Evolutionary conservation across 148 eudicot species (phyloP).

Genomic region (Cornus controversa): DNA sequence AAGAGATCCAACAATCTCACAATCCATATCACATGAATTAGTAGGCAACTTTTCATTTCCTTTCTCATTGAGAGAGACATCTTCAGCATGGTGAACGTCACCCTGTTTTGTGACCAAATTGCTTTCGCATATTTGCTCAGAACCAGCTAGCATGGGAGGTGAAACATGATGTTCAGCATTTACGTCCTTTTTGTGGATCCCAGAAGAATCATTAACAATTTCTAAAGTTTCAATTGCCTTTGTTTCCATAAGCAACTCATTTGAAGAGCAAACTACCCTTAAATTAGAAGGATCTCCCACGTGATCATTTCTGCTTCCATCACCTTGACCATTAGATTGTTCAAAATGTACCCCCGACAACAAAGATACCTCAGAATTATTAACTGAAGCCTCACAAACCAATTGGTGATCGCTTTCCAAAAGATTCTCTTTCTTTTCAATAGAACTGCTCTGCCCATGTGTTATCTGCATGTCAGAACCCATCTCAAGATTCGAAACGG

Average conservation of each 20-base stretch:
- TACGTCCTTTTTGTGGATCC: constrained; percentile 8
- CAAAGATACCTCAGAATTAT: constrained; percentile 19
- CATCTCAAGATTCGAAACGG: background rate
- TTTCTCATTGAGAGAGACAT: constrained; percentile 26
- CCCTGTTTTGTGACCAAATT: constrained; percentile 12
- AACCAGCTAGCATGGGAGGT: constrained; percentile 12
- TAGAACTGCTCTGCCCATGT: constrained; percentile 13
- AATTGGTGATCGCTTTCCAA: constrained; percentile 10
- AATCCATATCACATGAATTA: constrained; percentile 22
- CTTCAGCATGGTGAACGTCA: constrained; percentile 21
- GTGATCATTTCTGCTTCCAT: background rate
- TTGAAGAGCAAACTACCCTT: background rate
- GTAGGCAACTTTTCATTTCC: constrained; percentile 16
- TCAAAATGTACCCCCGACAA: background rate
- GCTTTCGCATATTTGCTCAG: constrained; percentile 18
- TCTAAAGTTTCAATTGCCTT: constrained; percentile 14
- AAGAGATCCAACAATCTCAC: constrained; percentile 18
- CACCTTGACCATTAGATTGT: background rate
- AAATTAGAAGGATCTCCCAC: background rate
- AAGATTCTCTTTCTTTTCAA: constrained; percentile 14
- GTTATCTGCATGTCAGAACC: constrained; percentile 19
- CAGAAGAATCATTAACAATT: constrained; percentile 18
- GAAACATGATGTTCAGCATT: constrained; percentile 11
- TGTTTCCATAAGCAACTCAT: background rate
- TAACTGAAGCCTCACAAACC: background rate